Base-by-base conservation (phyloP, 768 basidiomycete genomes). In the Pleurotus salmoneostramineus region DNA sequence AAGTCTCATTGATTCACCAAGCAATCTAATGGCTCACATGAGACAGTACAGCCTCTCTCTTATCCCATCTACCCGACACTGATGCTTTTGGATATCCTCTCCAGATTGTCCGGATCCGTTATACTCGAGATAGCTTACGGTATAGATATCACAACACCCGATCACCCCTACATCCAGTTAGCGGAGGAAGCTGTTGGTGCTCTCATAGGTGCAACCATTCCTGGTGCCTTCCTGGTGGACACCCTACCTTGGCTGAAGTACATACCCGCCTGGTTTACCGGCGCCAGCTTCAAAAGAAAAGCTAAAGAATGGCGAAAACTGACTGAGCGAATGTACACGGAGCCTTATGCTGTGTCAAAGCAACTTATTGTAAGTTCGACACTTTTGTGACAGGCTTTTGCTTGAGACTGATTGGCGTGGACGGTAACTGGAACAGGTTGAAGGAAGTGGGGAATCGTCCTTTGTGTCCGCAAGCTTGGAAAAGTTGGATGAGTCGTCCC, bases 251-350 rank as follows among this genome's bases (percentile, higher is more conserved):
- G 21, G 10, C 40, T 56, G 27, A 56, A 56, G 44, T 33, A 56
- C 15, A n/a, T 56, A 3, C 56, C 56, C 3, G 45, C 44, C 15
- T 56, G 56, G 56, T 56, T 56, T n/a, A 42, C 56, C 1, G 56
- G 56, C 3, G 56, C 56, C 0, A 75, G 75, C 0, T 88, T 87
- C 75, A 73, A 81, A 64, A 72, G 72, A 34, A 79, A 82, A 54
- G 85, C 83, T 0, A 65, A 56, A 2, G 58, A 63, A 11, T 85
- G 83, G 82, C 69, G 70, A 14, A 65, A 67, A 36, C 61, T 71
- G 3, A 69, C 72, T 66, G 58, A 71, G 7, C 64, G 70, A 31
- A 73, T 80, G 64, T 64, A 70, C 8, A 69, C 75, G 11, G 57
- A 67, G 11, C 79, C 79, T 0, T 82, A 67, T 55, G 44, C 57